Conservation (phyloP, 2,329 filamentous ascomycete genomes). For the Fusarium sp. region DNA sequence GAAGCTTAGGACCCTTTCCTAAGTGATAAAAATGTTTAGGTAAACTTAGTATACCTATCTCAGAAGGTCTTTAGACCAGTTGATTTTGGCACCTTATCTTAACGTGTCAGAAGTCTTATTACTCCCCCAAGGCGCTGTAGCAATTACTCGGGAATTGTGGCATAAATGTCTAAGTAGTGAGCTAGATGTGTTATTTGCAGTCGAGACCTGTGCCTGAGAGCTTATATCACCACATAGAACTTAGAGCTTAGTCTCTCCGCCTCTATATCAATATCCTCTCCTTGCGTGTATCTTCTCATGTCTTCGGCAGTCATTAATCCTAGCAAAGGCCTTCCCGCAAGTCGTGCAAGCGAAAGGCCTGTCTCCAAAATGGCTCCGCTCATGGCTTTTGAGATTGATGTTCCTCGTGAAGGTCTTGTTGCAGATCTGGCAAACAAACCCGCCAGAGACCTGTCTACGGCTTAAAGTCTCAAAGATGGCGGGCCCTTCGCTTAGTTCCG, state of each 20-base stretch:
- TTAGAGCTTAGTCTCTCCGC: no score
- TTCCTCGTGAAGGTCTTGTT: neutral
- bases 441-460: neutral
- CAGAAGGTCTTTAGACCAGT: no score
- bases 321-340: neutral
- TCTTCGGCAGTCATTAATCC: neutral
- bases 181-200: neutral
- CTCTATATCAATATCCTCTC: neutral
- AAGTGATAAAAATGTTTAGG: no score
- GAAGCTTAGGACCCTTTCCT: no score
- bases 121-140: no score
- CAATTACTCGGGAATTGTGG: no score
- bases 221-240: fast-evolving
- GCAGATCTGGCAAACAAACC: neutral
- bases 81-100: no score
- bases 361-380: neutral
- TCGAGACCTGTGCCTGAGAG: fast-evolving
- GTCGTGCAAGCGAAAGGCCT: neutral
- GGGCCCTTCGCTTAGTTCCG: fast-evolving
- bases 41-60: no score
- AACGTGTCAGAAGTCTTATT: no score
- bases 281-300: constrained; percentile 16
- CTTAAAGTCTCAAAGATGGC: neutral
- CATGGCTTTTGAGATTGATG: neutral
- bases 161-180: no score